Base-by-base conservation (phyloP, 345 rosid species). In the Salix caprea region DNA sequence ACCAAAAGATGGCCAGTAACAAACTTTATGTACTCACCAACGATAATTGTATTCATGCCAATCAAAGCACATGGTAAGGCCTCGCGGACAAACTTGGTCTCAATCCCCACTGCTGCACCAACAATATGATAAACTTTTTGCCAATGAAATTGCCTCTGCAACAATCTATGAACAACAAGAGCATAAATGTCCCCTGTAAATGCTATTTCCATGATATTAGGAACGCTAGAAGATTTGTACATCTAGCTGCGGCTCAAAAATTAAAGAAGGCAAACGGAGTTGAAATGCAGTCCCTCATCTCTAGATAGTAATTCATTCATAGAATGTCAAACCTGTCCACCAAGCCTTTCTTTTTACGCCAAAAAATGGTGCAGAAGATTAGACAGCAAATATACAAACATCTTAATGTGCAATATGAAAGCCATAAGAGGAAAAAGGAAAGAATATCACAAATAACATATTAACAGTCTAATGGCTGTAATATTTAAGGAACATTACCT, bases 301-400 rank as follows among this genome's bases (percentile, higher is more conserved):
- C 97, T 88, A 61, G 97, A 91, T 79, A 94, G 90, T 79, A 92
- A 91, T 85, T 94, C 98, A 70, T 94, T 94, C 26, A 97, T 32
- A 94, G 80, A 92, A 94, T 44, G 97, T 92, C 83, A 94, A 87
- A 75, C 98, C 98, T 5, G 97, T 94, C 98, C 34, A 94, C 92
- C 72, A 94, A 79, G 80, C 97, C 97, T 80, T 97, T 88, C 92
- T 92, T 94, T 81, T 92, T 94, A 64, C 93, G 95, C 98, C 97
- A 92, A 83, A 94, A 94, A 76, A 92, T 89, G 84, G 97, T 32
- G 34, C 34, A 32, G 34, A 32, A 32, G 34, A 32, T 32, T 32
- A 32, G 34, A 32, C 34, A 32, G 3, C 34, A 32, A 32, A 32
- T 32, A 16, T 18, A 67, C 67, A n/a, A 77, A 80, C 37, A 50